Evolutionary conservation across 257 asterid genomes (phyloP), one percentile per base, ranked within the genome.

Genomic region (Coffea canephora): DNA sequence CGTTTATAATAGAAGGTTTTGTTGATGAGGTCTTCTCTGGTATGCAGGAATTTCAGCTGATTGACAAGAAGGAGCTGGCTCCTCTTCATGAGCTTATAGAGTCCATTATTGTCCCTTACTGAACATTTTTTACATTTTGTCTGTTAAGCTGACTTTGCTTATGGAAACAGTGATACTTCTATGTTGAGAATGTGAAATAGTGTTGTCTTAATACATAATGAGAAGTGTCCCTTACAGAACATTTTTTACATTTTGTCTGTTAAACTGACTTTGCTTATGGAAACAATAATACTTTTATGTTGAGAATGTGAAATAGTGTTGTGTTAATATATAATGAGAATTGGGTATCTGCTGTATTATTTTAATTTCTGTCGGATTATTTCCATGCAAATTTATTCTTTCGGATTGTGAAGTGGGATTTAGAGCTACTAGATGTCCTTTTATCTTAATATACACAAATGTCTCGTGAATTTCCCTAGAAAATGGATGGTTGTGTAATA

Each of bases 51-150:
- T 94, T 94, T 80, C 84, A 84, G 73, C 90, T 94, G 91, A 92
- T 92, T 36, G 97, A 91, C 87, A 94, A 89, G 91, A 90, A 88
- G 92, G 98, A 94, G 83, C 91, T 94, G 71, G 96, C 98, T 80
- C 98, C 97, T 15, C 92, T 94, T 68, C 93, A 92, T 78, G 97
- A 94, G 85, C 93, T 92, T 79, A 88, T 94, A 75, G 95, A 94
- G 79, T 88, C 96, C 71, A 89, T 94, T 52, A 89, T 94, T 52
- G 91, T 91, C 74, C 96, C 96, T n/a, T 88, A 87, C 75, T 93
- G 84, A 86, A 80, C 77, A 75, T 43, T 77, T 36, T 75, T 16
- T 61, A 13, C 59, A 39, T 16, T 73, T 50, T 50, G 25, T 46
- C 61, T 55, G 23, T 80, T 41, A 50, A 64, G 23, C 72, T 72